A percentile compares a stretch with the other conserved stretches of the same genome.
phyloP scores from a whole-genome alignment of 306 rosid species.

The Quercus dentata region DNA sequence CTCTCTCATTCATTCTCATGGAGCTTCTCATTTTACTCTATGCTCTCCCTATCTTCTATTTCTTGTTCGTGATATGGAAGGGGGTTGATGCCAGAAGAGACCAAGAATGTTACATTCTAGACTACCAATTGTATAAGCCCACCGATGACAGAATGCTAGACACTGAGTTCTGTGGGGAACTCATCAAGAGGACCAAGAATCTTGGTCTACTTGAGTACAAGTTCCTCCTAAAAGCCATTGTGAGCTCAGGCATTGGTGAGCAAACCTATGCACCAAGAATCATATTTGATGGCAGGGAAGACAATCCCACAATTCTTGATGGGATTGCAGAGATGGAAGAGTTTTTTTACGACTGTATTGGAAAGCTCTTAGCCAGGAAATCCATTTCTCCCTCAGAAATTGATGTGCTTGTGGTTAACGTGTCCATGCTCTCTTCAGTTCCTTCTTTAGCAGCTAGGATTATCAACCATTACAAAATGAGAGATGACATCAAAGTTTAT shows the following conservation, averaged over 20 bases:
- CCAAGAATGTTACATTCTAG: slow-evolving; percentile 67
- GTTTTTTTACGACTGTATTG: slow-evolving; percentile 58
- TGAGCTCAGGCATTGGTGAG: slow-evolving; percentile 91
- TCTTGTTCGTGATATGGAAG: slow-evolving; percentile 54
- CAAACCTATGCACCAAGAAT: slow-evolving; percentile 78
- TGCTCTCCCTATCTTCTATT: slow-evolving; percentile 29
- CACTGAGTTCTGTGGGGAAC: slow-evolving; percentile 47
- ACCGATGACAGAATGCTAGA: slow-evolving; percentile 66
- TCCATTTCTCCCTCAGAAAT: slow-evolving; percentile 54
- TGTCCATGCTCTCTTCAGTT: slow-evolving; percentile 53
- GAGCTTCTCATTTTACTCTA: slow-evolving; percentile 47
- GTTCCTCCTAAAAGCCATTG: slow-evolving; percentile 83
- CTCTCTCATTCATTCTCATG: slow-evolving; percentile 28
- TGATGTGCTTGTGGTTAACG: slow-evolving; percentile 79
- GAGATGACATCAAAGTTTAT: slow-evolving; percentile 63
- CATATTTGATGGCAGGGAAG: slow-evolving; percentile 51
- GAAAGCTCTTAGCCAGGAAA: slow-evolving; percentile 43
- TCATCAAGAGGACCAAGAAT: slow-evolving; percentile 42
- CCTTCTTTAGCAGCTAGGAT: slow-evolving; percentile 69
- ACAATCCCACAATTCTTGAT: slow-evolving; percentile 45
- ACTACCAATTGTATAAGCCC: slow-evolving; percentile 72
- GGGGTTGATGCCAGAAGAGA: slow-evolving; percentile 40
- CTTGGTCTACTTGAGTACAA: slow-evolving; percentile 66
- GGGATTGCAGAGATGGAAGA: slow-evolving; percentile 65
- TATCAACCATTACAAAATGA: slow-evolving; percentile 64